phyloP scores from a whole-genome alignment of 2,329 filamentous ascomycete genomes.

The Sporothrix euskadiensis region DNA sequence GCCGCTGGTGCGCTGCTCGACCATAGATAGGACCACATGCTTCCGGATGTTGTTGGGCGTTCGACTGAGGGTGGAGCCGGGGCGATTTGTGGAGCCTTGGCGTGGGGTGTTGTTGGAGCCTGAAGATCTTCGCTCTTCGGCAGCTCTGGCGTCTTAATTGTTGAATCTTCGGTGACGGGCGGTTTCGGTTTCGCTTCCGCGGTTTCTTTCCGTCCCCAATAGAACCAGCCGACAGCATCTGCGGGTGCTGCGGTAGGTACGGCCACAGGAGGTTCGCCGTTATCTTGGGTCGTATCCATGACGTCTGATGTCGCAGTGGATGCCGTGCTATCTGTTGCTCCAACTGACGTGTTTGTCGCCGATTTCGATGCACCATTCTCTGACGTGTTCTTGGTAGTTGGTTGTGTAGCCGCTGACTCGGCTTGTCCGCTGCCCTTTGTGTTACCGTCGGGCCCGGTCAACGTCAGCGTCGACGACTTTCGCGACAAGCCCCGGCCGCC shows the following conservation, averaged over 20 bases:
- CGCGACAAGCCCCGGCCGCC: neutral
- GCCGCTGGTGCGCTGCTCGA: conserved; percentile 33
- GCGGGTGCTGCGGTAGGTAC: neutral
- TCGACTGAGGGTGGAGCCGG: conserved; percentile 27
- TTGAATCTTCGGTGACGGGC: conserved; percentile 31
- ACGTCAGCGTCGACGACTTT: conserved; percentile 18
- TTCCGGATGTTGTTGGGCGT: conserved; percentile 32
- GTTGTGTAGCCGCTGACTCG: neutral
- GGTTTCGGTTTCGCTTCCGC: conserved; percentile 32
- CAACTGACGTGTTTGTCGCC: neutral
- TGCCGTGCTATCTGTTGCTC: neutral
- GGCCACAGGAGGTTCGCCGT: neutral
- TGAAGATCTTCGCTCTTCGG: conserved; percentile 22
- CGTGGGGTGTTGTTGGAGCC: neutral
- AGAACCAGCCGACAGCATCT: conserved; percentile 28
- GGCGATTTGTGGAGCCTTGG: conserved; percentile 29
- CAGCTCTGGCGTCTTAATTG: conserved; percentile 28
- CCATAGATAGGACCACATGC: conserved; percentile 41
- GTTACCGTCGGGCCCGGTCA: neutral
- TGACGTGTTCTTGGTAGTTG: conserved; percentile 5
- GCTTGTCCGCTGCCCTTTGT: neutral
- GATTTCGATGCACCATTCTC: conserved; percentile 27
- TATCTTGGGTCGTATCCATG: conserved; percentile 19
- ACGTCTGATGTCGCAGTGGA: neutral
- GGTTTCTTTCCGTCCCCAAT: conserved; percentile 27